These are phyloP conservation scores for Thalassiosira mediterranea DNA, from an alignment of 352 stramenopile species.

Conservation along the genomic window DNA sequence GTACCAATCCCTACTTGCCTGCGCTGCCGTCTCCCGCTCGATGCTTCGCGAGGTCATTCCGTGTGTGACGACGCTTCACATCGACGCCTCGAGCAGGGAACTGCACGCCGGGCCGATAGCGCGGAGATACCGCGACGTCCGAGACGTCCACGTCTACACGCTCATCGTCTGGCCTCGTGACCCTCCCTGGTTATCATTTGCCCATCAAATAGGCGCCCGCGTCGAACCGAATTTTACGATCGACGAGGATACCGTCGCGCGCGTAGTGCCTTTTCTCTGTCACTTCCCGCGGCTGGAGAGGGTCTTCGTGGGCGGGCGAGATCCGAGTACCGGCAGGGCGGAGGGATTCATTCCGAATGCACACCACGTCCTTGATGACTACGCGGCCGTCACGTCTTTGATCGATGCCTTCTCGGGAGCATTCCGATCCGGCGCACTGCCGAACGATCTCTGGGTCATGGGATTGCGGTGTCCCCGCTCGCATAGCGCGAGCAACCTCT, in stretches of 20 bases:
- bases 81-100: constrained; percentile 1
- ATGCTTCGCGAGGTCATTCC: constrained; percentile 15
- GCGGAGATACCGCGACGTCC: constrained; percentile 8
- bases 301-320: constrained; percentile 1
- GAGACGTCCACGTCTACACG: constrained; percentile 10
- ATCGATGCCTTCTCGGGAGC: constrained; percentile 1
- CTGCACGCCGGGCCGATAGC: neutral
- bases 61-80: constrained; percentile 7
- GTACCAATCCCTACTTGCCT: neutral
- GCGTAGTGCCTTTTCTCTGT: constrained; percentile 1
- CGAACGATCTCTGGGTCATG: neutral
- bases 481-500: neutral
- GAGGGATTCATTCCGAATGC: neutral
- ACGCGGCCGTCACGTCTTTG: neutral
- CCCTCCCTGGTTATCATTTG: too few relatives aligned
- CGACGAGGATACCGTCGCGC: neutral
- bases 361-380: neutral
- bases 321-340: neutral
- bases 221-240: too few relatives aligned
- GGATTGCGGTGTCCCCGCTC: neutral
- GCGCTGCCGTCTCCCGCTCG: constrained; percentile 1
- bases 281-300: constrained; percentile 1
- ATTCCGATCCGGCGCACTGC: neutral
- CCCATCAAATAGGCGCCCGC: too few relatives aligned
- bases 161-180: constrained; percentile 2